Base-by-base conservation (phyloP, 2,329 filamentous ascomycete species). In the Pseudocercospora macadamiae region DNA sequence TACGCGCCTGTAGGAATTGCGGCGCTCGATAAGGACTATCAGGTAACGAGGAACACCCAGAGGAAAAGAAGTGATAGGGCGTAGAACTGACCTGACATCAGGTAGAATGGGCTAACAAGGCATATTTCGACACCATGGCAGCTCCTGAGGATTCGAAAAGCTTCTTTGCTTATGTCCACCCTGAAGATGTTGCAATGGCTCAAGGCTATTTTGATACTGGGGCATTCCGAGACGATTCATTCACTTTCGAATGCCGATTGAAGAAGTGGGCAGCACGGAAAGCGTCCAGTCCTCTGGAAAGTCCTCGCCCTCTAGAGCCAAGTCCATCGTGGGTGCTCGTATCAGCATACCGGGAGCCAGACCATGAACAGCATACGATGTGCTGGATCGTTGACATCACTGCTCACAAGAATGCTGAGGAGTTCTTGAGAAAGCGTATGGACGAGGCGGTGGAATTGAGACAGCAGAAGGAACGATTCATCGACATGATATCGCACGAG, bases 331-430 rank as follows among this genome's bases (percentile, higher is more conserved):
- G 63, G 63, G 53, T 64, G 14, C 32, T 65, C 30, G 63, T 65
- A 1, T 60, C 56, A 14, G 63, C 59, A 7, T 62, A 62, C 18
- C 28, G 51, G 18, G 63, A 62, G 26, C 32, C 14, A 16, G 63
- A 65, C n/a, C 28, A 48, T n/a, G 59, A 58, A 19, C 54, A 60
- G 26, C 44, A 62, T 51, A 65, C 55, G 2, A 64, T 63, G 60
- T 57, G 49, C 26, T 65, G 63, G 63, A 59, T 79, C 42, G 77
- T 75, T 1, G 77, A 80, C 21, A 78, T 80, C 16, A 78, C 76
- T 0, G 73, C 76, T n/a, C 69, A 78, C 3, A 79, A 79, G 39
- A 78, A 75, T 71, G 76, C 75, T 0, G 73, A 79, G 23, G 73
- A 72, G 0, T 56, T 79, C 1, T 73, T 79, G 45, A 70, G 72